Base-by-base conservation (phyloP, 2,329 filamentous ascomycete genomes). In the Alternaria alternata region DNA sequence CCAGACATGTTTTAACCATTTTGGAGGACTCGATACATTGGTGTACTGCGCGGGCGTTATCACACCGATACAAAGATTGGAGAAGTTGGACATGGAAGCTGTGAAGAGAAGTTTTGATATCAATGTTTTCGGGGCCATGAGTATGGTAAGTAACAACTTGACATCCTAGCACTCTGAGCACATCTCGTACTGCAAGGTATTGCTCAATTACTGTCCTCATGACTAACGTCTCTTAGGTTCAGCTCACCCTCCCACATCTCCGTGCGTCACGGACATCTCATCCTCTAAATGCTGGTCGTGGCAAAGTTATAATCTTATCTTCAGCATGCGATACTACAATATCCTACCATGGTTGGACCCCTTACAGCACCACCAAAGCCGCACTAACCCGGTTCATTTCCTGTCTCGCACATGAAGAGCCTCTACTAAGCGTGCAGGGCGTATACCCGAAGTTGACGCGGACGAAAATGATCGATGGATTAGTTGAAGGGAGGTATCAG, bases 391-490 rank as follows among this genome's bases (percentile, higher is more conserved):
- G 71, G 36, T 73, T 73, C 48, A 61, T 72, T 41, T 56, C 65
- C 2, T 64, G 65, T 48, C 58, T 73, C 3, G 71, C 71, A 39
- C 69, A 72, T 24, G 71, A 73, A 54, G 69, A 72, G 51, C 61
- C 63, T 3, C 59, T 63, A 7, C 42, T 72, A 7, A 59, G 46
- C 8, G 64, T 72, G 4, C 68, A 72, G 46, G 69, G 68, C 9
- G 69, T 73, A 34, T 72, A 69, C 51, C 71, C 68, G 11, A 70
- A 67, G 49, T 52, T 72, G 18, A 72, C 69, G n/a, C 53, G 67
- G n/a, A 72, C 71, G 8, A 67, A 65, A 26, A 74, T 72, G 69
- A 61, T 67, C 5, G 61, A 68, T 39, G 70, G 67, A 22, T 38
- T 72, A 2, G 61, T 72, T 14, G 49, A 58, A 22, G 67, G 66